phyloP scores from a whole-genome alignment of 768 basidiomycete genomes.

The Lactifluus hygrophoroides region DNA sequence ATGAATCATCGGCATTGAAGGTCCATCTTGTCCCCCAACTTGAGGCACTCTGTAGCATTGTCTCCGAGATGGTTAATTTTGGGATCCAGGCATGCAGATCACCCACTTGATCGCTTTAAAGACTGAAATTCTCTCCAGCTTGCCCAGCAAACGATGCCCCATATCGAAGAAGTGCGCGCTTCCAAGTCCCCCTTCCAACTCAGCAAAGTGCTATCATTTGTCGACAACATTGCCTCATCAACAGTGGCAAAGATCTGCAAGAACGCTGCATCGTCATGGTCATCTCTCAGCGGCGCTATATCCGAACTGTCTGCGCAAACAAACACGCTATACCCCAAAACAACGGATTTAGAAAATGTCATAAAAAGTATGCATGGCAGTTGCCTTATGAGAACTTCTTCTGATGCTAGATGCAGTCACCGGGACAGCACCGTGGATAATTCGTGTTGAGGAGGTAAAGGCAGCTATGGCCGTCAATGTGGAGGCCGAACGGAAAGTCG shows the following conservation, averaged over 20 bases:
- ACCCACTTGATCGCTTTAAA: background rate
- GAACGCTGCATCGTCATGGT: constrained; percentile 65
- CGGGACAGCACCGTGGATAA: constrained; percentile 77
- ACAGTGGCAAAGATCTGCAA: constrained; percentile 62
- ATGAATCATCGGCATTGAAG: constrained; percentile 64
- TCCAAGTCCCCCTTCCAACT: constrained; percentile 76
- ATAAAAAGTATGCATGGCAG: constrained; percentile 55
- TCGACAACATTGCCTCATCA: constrained; percentile 62
- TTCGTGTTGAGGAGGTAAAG: constrained; percentile 75
- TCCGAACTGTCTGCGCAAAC: constrained; percentile 63
- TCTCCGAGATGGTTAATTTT: constrained; percentile 81
- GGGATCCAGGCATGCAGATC: constrained; percentile 67
- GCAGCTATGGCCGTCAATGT: constrained; percentile 76
- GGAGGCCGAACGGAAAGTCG: constrained; percentile 85
- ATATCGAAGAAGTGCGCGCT: constrained; percentile 71
- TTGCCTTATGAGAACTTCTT: background rate
- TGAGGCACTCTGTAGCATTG: constrained; percentile 58
- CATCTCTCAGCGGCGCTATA: constrained; percentile 64
- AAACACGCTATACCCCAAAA: constrained; percentile 57
- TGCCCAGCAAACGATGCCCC: constrained; percentile 81
- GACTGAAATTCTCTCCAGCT: constrained; percentile 40
- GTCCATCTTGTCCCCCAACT: constrained; percentile 64
- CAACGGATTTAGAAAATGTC: constrained; percentile 68
- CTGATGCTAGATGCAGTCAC: constrained; percentile 39
- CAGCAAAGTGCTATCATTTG: constrained; percentile 56